Conservation (phyloP, 768 basidiomycete species). For the Epithele typhae region DNA sequence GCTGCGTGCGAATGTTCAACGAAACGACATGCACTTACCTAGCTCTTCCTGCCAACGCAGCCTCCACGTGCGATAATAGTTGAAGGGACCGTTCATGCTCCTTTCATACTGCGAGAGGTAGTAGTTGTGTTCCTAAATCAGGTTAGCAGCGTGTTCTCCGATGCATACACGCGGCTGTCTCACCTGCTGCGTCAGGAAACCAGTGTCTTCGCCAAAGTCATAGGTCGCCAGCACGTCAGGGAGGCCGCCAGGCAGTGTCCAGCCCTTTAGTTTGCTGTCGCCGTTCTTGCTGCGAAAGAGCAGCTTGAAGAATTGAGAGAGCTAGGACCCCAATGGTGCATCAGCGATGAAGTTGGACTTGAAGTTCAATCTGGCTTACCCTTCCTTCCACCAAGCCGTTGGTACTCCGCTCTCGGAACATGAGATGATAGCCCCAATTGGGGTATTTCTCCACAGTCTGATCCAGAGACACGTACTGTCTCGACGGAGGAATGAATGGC, state of each 20-base stretch:
- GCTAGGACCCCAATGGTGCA: conserved; percentile 6
- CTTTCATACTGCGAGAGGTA: conserved; percentile 42
- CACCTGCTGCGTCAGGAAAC: conserved; percentile 15
- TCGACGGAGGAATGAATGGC: conserved; percentile 60
- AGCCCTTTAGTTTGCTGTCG: not conserved
- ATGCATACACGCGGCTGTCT: not conserved
- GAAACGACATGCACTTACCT: conserved; percentile 20
- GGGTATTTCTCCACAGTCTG: conserved; percentile 49
- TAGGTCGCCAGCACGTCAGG: conserved; percentile 4
- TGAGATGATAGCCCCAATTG: conserved; percentile 63
- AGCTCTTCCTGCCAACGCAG: conserved; percentile 64
- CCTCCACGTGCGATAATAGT: conserved; percentile 66
- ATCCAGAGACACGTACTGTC: conserved; percentile 43
- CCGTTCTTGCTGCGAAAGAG: conserved; percentile 6
- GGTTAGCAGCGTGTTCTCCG: not conserved
- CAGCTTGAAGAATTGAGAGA: conserved; percentile 17
- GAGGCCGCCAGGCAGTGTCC: conserved; percentile 11
- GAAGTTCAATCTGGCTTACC: conserved; percentile 28
- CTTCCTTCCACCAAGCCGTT: conserved; percentile 52
- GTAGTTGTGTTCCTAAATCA: conserved; percentile 48
- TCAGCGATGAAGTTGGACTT: not conserved
- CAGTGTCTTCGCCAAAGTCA: not conserved
- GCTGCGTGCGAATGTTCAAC: no score
- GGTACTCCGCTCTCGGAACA: conserved; percentile 51
- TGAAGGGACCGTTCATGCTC: conserved; percentile 66